Evolutionary conservation across 352 stramenopile species (phyloP), one percentile per base, ranked within the genome.

Genomic region (Globisporangium spiculum): DNA sequence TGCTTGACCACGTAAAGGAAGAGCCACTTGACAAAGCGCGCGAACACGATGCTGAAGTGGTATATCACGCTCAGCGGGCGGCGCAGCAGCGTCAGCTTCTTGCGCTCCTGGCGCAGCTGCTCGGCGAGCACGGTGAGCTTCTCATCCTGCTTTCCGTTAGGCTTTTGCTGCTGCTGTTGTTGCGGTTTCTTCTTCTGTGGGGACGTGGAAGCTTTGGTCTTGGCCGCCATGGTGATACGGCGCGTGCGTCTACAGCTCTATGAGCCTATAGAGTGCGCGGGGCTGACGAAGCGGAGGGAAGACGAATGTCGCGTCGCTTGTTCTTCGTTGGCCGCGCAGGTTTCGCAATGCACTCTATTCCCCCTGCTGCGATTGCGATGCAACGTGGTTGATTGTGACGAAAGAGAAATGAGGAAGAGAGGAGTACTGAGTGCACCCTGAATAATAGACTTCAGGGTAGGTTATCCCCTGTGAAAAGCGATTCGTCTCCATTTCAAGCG

Each of bases 11-110:
- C 78, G 34, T 83, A 78, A 22, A 95, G 69, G 32, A 72, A 54
- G 58, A 95, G 68, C 86, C 89, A 96, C 68, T 80, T 79, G 62
- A 83, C 50, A 73, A 96, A 96, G 67, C 80, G 82, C 72, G 72
- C 71, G 32, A 94, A 67, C 46, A 96, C 83, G 68, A 92, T 77
- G 70, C 82, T 63, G 67, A 96, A 96, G 78, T 96, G 89, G 74
- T 89, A 93, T 32, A 95, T 70, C 63, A 86, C 78, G 65, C 75
- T 77, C 3, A 93, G 58, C n/a, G 89, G 89, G 26, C 85, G 84
- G 22, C 88, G 87, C 46, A 96, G 75, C 9, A 96, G 76, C 74
- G 89, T 95, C 62, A 96, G 77, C 65, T 89, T 91, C 78, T 94
- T 92, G 73, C 86, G 86, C 73, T 94, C 83, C 32, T 74, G 72